Conservation (phyloP, 2,329 filamentous ascomycete genomes). For the Fusarium protoensiforme region DNA sequence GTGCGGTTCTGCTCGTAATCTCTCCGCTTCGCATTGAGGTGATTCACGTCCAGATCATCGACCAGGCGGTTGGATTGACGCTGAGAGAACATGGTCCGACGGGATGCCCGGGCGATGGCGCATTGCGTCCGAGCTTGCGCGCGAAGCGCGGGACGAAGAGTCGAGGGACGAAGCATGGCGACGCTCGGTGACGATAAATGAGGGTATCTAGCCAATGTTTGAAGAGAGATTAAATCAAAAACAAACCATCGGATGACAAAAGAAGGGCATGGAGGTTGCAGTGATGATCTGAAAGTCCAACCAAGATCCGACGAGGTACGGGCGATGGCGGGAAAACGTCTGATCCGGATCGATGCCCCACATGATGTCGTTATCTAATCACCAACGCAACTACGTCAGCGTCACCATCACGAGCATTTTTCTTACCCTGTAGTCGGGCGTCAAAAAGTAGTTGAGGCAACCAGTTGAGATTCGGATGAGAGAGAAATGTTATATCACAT, state of each 20-base stretch:
- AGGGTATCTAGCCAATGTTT: background rate
- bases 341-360: constrained; percentile 18
- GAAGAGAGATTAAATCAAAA: background rate
- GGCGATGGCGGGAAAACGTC: constrained; percentile 33
- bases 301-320: constrained; percentile 9
- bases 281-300: constrained; percentile 13
- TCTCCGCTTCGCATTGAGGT: constrained; percentile 57
- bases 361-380: constrained; percentile 9
- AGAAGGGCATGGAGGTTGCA: background rate
- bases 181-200: constrained; percentile 6
- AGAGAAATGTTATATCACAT: background rate
- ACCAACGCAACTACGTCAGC: constrained; percentile 23
- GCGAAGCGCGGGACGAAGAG: constrained; percentile 46
- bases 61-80: constrained; percentile 49
- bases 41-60: constrained; percentile 62
- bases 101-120: constrained; percentile 31
- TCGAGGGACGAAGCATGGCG: constrained; percentile 46
- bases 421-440: constrained; percentile 24
- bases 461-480: background rate
- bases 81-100: constrained; percentile 46
- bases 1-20: constrained; percentile 64
- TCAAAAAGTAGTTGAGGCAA: background rate
- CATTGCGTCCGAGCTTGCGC: constrained; percentile 37
- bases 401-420: constrained; percentile 19
- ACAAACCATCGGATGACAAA: constrained; percentile 9